Evolutionary conservation across 164 flowering plant genomes (phyloP), one percentile per base, ranked within the genome.

Genomic region (Brasenia schreberi): DNA sequence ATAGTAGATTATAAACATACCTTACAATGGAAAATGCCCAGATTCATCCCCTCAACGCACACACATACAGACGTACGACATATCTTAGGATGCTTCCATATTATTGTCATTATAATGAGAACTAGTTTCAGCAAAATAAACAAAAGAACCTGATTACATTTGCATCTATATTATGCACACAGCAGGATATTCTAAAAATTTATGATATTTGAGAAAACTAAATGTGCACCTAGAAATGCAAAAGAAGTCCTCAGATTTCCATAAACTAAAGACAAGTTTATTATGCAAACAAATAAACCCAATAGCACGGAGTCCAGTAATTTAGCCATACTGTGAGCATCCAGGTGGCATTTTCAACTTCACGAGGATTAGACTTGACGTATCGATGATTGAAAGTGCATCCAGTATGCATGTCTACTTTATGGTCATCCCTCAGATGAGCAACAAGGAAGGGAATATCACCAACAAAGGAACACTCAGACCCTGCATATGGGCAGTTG

Each of bases 301-400:
- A 62, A 23, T 62, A n/a, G 18, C 14, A 33, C 39, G 3, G 39
- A 33, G 39, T 33, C 39, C 39, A 33, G 39, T 33, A 33, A 33
- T 33, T 93, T 92, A 19, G 86, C 96, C 80, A 87, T 94, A 14
- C 92, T 96, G 58, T 97, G 97, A 79, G 87, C 90, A 33, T 33
- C 39, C 39, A 33, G 39, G 39, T 33, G 39, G 39, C 39, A 33
- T 33, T 33, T 33, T 33, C 39, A 33, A 33, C 39, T 33, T 33
- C 39, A 4, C 39, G 39, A 33, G 39, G 39, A 33, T 33, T 33
- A 7, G 97, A 86, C 70, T 90, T 88, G 19, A 87, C 96, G 70
- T 93, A 90, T 18, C 97, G 92, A 78, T 93, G 97, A 74, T 90
- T 93, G 71, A 93, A 90, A 18, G 97, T 88, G 77, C 85, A 81